These are phyloP conservation scores for Olyra latifolia DNA, from an alignment of 176 grass and related monocot species.

Conservation along the genomic window DNA sequence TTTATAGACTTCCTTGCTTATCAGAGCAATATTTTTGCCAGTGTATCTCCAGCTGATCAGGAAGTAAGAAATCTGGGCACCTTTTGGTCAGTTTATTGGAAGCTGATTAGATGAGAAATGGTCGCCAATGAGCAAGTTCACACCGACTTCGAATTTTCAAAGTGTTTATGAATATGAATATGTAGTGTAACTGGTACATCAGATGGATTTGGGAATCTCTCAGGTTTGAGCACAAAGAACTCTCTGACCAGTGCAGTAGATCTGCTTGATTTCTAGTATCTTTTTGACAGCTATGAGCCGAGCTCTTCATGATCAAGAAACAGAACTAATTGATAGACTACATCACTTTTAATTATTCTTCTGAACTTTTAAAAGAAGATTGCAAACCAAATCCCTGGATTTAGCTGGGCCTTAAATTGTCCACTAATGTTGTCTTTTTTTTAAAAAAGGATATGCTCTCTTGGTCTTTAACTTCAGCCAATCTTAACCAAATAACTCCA, in stretches of 20 bases:
- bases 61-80: neutral
- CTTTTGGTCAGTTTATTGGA: neutral
- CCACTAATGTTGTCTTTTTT: neutral
- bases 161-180: neutral
- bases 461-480: neutral
- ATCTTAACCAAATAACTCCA: neutral
- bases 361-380: slow-evolving; percentile 12
- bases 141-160: neutral
- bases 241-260: neutral
- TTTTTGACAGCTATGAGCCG: slow-evolving; percentile 8
- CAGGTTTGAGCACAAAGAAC: neutral
- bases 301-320: slow-evolving; percentile 24
- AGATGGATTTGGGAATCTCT: slow-evolving; percentile 33
- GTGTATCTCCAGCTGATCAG: slow-evolving; percentile 11
- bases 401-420: slow-evolving; percentile 2
- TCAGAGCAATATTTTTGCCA: neutral
- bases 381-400: neutral
- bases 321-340: slow-evolving; percentile 14
- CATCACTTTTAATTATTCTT: neutral
- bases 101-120: slow-evolving; percentile 8
- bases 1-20: neutral
- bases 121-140: neutral
- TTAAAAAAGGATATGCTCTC: neutral
- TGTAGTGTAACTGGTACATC: slow-evolving; percentile 7
- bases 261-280: slow-evolving; percentile 4